These are phyloP conservation scores for Aspergillus bridgeri DNA, from an alignment of 495 filamentous ascomycete genomes.

Conservation along the genomic window DNA sequence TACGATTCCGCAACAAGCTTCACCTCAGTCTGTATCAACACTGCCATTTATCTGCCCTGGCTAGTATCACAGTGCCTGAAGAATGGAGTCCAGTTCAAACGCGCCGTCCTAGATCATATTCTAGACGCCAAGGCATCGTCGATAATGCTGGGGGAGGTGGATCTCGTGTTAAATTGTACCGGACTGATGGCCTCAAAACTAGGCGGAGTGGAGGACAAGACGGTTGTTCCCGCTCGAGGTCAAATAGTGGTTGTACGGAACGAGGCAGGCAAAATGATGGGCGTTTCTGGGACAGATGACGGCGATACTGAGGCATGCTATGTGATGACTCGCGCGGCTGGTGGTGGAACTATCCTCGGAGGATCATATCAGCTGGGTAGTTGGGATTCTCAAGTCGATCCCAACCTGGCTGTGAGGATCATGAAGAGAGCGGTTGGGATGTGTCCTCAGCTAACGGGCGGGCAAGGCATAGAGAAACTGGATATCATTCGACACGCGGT, in stretches of 20 bases:
- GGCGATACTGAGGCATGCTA: conserved; percentile 70
- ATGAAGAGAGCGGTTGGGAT: conserved; percentile 71
- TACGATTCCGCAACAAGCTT: conserved; percentile 71
- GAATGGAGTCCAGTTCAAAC: conserved; percentile 62
- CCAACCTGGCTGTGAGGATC: conserved; percentile 69
- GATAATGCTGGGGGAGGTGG: conserved; percentile 53
- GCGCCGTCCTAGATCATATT: conserved; percentile 60
- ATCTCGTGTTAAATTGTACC: conserved; percentile 76
- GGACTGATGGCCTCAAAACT: conserved; percentile 66
- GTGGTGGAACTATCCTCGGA: conserved; percentile 70
- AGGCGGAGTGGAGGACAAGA: conserved; percentile 74
- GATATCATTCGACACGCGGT: conserved; percentile 78
- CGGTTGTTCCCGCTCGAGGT: conserved; percentile 68
- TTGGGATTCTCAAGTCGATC: conserved; percentile 75
- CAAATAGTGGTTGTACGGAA: conserved; percentile 87
- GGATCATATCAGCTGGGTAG: conserved; percentile 73
- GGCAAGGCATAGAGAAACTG: conserved; percentile 67
- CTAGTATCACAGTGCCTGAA: conserved; percentile 71
- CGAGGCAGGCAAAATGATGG: conserved; percentile 59
- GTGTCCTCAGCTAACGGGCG: conserved; percentile 59
- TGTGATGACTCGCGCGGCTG: conserved; percentile 75
- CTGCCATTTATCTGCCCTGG: conserved; percentile 80
- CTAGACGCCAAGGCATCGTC: conserved; percentile 50
- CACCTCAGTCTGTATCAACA: conserved; percentile 88
- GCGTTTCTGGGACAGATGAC: conserved; percentile 68